Base-by-base conservation (phyloP, 2,329 filamentous ascomycete genomes). In the Curvularia hawaiiensis region DNA sequence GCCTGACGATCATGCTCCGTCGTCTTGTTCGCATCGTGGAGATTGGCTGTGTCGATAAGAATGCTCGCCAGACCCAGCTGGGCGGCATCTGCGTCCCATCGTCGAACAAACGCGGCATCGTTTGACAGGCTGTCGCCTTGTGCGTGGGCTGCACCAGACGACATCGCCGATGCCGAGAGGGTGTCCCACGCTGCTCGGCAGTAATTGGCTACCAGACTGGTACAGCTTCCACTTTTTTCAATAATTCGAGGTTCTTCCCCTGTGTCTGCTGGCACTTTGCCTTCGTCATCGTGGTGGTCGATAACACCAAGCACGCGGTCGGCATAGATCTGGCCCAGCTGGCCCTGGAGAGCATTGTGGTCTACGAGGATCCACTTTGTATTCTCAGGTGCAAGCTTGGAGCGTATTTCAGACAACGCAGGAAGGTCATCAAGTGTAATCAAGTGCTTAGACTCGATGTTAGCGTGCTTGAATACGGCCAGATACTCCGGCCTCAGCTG, bases 251-350 rank as follows among this genome's bases (percentile, higher is more conserved):
- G 85, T 6, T 81, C 74, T 0, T 79, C 79, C 3, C 76, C 79
- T 0, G 77, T 78, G 11, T 82, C 78, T 48, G 69, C 38, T 0
- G 83, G 73, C 0, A 92, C 78, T 7, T 72, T 77, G 6, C 79
- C 74, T 68, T 95, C 91, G 60, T 95, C 90, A 0, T 84, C 87
- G 71, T 95, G 91, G 75, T 95, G 91, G 75, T 95, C 91, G 52
- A 95, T 84, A 62, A 88, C 88, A 4, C 88, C 89, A 4, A 81
- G 76, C 0, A 93, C 83, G 9, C 79, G 78, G 4, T 70, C 59
- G 0, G 77, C 76, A 68, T 86, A 90, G 16, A 79, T 74, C 38
- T 72, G 75, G 16, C 81, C 84, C 16, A 94, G 78, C 14, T 76
- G 67, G 0, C 90, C 89, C 6, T 88, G 88, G 47, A 91, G 79